A percentile compares a stretch with the other conserved stretches of the same genome.
Evolutionary conservation across 345 rosid genomes (phyloP).

Genomic region (Corchorus olitorius): DNA sequence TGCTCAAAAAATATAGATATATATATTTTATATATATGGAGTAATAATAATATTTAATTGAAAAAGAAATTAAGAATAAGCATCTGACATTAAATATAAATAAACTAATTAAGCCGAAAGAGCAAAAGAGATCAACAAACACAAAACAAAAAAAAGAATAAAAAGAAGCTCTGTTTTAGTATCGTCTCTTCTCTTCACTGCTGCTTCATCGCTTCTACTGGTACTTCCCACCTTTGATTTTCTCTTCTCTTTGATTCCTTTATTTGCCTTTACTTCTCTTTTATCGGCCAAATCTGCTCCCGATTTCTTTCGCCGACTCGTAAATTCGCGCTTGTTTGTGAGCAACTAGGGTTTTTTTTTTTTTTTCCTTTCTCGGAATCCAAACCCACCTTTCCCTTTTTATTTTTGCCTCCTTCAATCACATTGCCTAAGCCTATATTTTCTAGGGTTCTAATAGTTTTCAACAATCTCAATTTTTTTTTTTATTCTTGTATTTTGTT

Average conservation of each 20-base stretch:
- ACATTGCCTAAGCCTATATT: not conserved
- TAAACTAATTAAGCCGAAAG: too few species aligned
- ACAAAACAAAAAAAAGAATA: not conserved
- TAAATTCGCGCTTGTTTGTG: not conserved
- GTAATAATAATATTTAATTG: too few species aligned
- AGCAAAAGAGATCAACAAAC: too few species aligned
- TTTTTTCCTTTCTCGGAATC: not conserved
- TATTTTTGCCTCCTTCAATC: not conserved
- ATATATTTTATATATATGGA: too few species aligned
- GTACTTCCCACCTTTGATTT: not conserved
- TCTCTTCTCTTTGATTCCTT: not conserved
- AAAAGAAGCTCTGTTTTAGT: not conserved
- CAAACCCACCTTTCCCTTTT: not conserved
- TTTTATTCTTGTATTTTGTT: too few species aligned
- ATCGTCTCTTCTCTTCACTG: not conserved
- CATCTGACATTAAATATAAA: too few species aligned
- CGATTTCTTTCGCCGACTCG: not conserved
- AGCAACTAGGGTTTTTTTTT: not conserved
- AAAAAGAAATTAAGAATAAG: too few species aligned
- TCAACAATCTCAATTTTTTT: not conserved
- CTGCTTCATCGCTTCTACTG: constrained; percentile 2
- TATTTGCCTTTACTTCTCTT: not conserved
- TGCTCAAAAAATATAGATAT: too few species aligned
- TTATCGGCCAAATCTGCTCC: not conserved
- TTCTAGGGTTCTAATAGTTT: not conserved